Base-by-base conservation (phyloP, 2,329 filamentous ascomycete species). In the Xylariaceae sp. region DNA sequence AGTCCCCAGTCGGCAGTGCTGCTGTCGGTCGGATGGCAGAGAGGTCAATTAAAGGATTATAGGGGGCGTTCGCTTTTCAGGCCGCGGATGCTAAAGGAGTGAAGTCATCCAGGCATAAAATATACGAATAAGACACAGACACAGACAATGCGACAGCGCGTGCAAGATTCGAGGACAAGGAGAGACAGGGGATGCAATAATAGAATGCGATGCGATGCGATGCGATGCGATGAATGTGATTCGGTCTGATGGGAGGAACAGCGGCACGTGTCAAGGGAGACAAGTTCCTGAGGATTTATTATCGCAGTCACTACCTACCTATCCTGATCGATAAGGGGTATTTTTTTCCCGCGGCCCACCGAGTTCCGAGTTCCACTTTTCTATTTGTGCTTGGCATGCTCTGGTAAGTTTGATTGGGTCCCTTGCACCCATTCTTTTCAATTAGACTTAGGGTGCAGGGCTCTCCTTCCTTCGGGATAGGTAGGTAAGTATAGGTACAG, bases 11-110 rank as follows among this genome's bases (percentile, higher is more conserved):
- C 2, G 35, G 27, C 30, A 26, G 35, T n/a, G 35, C 37, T 47
- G 40, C 31, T 26, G 35, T 12, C 32, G 39, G 46, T n/a, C 9
- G 3, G 27, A 37, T 27, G 9, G 34, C n/a, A 35, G 19, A 7
- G 47, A 45, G 47, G 3, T 9, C 9, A 27, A 11, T 11, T 29
- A 27, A 31, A 4, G 50, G 26, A 29, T 27, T n/a, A n/a, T 41
- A 49, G 26, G 41, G 35, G 26, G 35, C 12, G 42, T 34, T 31
- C 8, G 32, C 41, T 30, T 54, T 47, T 57, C 47, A 53, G 42
- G 57, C 59, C 54, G 48, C 44, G 61, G 62, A 64, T 63, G 62
- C 63, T 65, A 59, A 65, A 65, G 63, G 63, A 65, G 63, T 64
- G 63, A 65, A 65, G 63, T 61, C 62, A 64, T 64, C 62, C 53